Percentiles rank a stretch among this genome's conserved stretches.
These are phyloP conservation scores for Solanum sparsipilum DNA, from an alignment of 257 asterid genomes.

Conservation along the genomic window DNA sequence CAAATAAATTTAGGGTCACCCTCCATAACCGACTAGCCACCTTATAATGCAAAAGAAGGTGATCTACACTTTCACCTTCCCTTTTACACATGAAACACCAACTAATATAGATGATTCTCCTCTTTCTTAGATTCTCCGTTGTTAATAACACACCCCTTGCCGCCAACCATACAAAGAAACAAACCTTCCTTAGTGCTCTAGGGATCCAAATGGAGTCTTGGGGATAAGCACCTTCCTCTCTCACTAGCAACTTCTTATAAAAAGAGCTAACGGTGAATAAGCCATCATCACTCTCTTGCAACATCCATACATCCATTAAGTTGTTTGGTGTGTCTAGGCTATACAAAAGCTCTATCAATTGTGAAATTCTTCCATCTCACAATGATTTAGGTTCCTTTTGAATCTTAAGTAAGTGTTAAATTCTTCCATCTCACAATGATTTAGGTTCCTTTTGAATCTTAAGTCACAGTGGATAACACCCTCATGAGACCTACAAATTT, in stretches of 20 bases:
- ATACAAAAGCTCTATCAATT: neutral
- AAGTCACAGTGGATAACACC: neutral
- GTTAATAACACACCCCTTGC: neutral
- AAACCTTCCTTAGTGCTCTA: neutral
- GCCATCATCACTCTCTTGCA: neutral
- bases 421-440: neutral
- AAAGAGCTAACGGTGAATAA: neutral
- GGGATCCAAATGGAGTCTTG: neutral
- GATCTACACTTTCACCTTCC: neutral
- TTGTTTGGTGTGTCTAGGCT: neutral
- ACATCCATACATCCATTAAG: neutral
- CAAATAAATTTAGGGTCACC: too few relatives aligned
- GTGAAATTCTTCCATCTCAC: neutral
- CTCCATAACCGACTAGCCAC: too few relatives aligned
- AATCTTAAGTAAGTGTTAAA: too few relatives aligned
- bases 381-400: neutral
- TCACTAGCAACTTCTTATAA: neutral
- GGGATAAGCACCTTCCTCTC: neutral
- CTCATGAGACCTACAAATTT: neutral
- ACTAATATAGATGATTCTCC: neutral
- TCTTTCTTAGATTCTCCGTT: neutral
- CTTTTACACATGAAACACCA: neutral
- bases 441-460: neutral
- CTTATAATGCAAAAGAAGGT: neutral
- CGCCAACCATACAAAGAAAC: neutral